Evolutionary conservation across 2,329 filamentous ascomycete species (phyloP).

Genomic region (Lecanicillium sp.): DNA sequence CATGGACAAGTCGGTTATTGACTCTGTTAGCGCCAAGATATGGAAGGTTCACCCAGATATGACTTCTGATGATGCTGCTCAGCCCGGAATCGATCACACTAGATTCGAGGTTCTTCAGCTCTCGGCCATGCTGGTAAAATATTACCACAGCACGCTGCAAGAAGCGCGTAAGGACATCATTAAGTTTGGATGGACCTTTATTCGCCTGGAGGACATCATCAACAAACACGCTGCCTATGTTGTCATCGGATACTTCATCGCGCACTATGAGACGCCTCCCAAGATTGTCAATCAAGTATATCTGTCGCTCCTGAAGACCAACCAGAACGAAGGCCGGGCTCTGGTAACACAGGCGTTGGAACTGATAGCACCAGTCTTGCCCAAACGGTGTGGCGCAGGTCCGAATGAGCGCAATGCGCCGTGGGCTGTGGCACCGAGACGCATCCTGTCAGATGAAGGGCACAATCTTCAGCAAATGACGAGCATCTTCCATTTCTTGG

Average conservation of each 20-base stretch:
- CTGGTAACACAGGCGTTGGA: constrained; percentile 92
- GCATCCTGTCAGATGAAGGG: constrained; percentile 87
- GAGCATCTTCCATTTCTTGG: constrained; percentile 94
- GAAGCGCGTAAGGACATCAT: constrained; percentile 97
- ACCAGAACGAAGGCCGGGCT: constrained; percentile 88
- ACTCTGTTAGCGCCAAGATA: constrained; percentile 83
- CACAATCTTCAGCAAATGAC: constrained; percentile 94
- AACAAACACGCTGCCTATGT: constrained; percentile 99
- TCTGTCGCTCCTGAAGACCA: constrained; percentile 79
- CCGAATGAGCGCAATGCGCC: constrained; percentile 67
- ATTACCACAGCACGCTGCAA: constrained; percentile 79
- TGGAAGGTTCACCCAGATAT: constrained; percentile 88
- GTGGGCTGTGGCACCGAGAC: constrained; percentile 85
- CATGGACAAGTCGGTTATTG: constrained; percentile 80
- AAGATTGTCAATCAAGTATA: constrained; percentile 98
- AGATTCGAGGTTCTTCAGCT: constrained; percentile 93
- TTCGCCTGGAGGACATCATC: constrained; percentile 95
- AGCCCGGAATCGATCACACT: constrained; percentile 87
- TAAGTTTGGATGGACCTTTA: constrained; percentile 98
- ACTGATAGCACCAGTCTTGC: constrained; percentile 87
- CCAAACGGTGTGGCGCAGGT: constrained; percentile 66
- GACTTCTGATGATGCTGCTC: constrained; percentile 71
- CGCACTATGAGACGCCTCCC: constrained; percentile 87
- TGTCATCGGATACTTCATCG: constrained; percentile 95
- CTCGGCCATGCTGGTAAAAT: constrained; percentile 91